phyloP scores from a whole-genome alignment of 2,329 filamentous ascomycete species.

The Cyclaneusma minus region DNA sequence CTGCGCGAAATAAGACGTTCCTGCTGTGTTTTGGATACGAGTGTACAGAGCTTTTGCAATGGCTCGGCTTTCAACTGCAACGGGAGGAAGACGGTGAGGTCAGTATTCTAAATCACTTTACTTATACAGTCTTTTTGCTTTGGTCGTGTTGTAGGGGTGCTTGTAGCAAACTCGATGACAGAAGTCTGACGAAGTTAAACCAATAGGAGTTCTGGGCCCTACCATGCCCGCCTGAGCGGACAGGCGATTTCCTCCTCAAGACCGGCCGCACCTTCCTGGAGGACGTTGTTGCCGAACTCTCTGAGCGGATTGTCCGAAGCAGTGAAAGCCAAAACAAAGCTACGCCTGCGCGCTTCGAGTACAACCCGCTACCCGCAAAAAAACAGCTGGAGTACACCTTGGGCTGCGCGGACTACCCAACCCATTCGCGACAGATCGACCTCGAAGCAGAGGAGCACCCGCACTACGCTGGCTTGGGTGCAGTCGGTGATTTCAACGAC shows the following conservation, averaged over 20 bases:
- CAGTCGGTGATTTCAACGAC: constrained; percentile 45
- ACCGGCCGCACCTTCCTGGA: constrained; percentile 39
- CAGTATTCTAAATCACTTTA: constrained; percentile 10
- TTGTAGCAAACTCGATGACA: constrained; percentile 14
- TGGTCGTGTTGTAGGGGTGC: not conserved
- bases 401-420: constrained; percentile 15
- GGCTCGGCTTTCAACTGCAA: constrained; percentile 35
- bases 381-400: constrained; percentile 14
- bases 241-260: constrained; percentile 13
- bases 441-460: constrained; percentile 19
- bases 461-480: constrained; percentile 46
- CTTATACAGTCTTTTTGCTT: not conserved
- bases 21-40: constrained; percentile 45
- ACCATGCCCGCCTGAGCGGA: too few relatives aligned
- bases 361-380: constrained; percentile 8
- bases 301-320: constrained; percentile 15
- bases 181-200: constrained; percentile 10
- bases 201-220: too few relatives aligned
- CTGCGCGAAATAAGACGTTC: constrained; percentile 46
- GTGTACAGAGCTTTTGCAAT: constrained; percentile 39
- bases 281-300: constrained; percentile 41
- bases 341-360: constrained; percentile 4
- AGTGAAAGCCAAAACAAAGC: constrained; percentile 5
- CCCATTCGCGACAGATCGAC: constrained; percentile 13
- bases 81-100: constrained; percentile 21